These are phyloP conservation scores for Leccinum barrowsii DNA, from an alignment of 768 basidiomycete species.

Conservation along the genomic window DNA sequence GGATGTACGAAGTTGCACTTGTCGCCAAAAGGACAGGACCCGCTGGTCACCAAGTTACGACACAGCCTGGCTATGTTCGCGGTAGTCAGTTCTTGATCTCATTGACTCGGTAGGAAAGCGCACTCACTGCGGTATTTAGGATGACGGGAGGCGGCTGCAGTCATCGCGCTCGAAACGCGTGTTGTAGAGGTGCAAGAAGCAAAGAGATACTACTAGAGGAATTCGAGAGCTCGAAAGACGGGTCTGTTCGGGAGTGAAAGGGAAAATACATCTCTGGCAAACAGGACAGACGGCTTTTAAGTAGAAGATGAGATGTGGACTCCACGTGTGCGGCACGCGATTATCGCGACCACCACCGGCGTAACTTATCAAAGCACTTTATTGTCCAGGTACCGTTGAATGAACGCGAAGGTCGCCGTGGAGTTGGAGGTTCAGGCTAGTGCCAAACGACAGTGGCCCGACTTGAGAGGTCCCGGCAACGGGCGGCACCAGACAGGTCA, in stretches of 20 bases:
- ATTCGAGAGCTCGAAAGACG: background rate
- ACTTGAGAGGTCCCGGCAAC: background rate
- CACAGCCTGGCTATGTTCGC: conserved; percentile 35
- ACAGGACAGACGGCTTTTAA: conserved; percentile 25
- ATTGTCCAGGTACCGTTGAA: conserved; percentile 16
- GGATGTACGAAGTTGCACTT: conserved; percentile 40
- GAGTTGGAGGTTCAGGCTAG: conserved; percentile 2
- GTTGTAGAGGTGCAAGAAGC: background rate
- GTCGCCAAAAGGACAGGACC: conserved; percentile 36
- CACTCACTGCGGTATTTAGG: conserved; percentile 33
- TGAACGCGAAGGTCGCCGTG: background rate
- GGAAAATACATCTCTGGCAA: conserved; percentile 22
- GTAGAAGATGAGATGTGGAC: conserved; percentile 24
- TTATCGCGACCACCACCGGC: conserved; percentile 18
- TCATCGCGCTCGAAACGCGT: conserved; percentile 10
- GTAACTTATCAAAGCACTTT: conserved; percentile 1
- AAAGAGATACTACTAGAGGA: background rate
- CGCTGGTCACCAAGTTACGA: conserved; percentile 31
- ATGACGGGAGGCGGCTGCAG: conserved; percentile 11
- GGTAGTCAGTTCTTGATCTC: background rate
- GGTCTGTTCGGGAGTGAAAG: conserved; percentile 3
- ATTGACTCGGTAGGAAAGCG: background rate
- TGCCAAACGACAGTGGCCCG: background rate
- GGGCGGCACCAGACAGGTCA: background rate
- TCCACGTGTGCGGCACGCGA: conserved; percentile 33